Base-by-base conservation (phyloP, 441 rosid species). In the Lagerstroemia fauriei region DNA sequence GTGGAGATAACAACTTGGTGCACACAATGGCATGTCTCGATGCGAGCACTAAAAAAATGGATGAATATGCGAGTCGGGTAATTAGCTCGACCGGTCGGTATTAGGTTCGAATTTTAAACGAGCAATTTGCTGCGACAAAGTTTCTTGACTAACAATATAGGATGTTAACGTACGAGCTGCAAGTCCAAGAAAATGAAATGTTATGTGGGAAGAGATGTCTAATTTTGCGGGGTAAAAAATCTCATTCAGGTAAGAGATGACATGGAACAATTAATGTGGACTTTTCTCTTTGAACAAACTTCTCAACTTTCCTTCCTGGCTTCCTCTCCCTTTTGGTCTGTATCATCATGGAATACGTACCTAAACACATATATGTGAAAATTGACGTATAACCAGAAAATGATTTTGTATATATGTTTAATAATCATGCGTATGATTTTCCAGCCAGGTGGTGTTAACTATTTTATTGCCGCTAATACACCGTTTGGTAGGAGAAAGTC, bases 191-290 rank as follows among this genome's bases (percentile, higher is more conserved):
- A 25, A 24, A 61, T 9, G 24, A 24, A 61, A 61, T 61, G 24
- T 65, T 73, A 81, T 76, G 85, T 29, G 84, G 41, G 79, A 83
- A 73, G 85, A 79, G 77, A 85, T 85, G 87, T 82, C 88, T 83
- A 85, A 86, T 89, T 88, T 89, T 91, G 88, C 86, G 92, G 90
- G 90, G 89, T 89, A 84, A 86, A 81, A 88, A 86, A 85, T 89
- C 89, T 76, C 86, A 84, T 85, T 89, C 93, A 78, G 88, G 86
- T 87, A 88, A 87, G 90, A 85, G 85, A 83, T 72, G 51, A 82
- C 56, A 75, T 68, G 41, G 77, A 25, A 78, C 17, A 87, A 86
- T 66, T 63, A 73, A 79, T 77, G 77, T 56, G 53, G 38, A 27
- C 51, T 73, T 22, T 22, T 73, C 7, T 16, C 53, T 7, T 61